phyloP scores from a whole-genome alignment of 352 stramenopile genomes.

The Pythium insidiosum region DNA sequence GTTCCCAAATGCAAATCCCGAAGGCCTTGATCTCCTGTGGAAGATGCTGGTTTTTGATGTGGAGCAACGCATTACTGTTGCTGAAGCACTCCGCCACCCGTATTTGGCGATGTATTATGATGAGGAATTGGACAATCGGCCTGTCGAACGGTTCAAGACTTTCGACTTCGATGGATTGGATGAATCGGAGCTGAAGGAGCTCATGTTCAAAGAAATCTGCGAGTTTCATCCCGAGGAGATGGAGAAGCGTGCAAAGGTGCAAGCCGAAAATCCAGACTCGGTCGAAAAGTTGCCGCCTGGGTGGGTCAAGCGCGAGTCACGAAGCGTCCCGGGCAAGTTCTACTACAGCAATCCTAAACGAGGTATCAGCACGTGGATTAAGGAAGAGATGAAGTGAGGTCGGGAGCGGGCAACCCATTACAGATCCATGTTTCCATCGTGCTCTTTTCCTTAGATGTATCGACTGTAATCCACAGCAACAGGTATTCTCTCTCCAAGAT shows the following conservation, averaged over 20 bases:
- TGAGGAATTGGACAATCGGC: constrained; percentile 51
- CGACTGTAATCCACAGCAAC: too few species aligned
- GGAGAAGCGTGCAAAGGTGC: constrained; percentile 78
- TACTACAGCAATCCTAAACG: constrained; percentile 89
- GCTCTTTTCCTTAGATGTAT: too few species aligned
- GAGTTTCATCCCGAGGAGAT: constrained; percentile 86
- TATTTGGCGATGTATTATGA: constrained; percentile 92
- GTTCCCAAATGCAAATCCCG: constrained; percentile 83
- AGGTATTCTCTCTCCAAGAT: too few species aligned
- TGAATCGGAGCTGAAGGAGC: constrained; percentile 78
- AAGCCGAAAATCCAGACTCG: constrained; percentile 57
- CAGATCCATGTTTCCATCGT: too few species aligned
- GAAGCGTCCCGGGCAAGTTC: constrained; percentile 80
- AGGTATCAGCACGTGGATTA: constrained; percentile 86
- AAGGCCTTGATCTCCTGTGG: constrained; percentile 77
- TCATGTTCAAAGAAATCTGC: constrained; percentile 90
- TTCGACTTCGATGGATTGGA: constrained; percentile 83
- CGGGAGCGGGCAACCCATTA: too few species aligned
- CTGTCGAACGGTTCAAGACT: constrained; percentile 75
- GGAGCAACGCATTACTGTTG: constrained; percentile 92
- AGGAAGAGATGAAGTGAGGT: constrained; percentile 74
- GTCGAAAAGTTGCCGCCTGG: constrained; percentile 70
- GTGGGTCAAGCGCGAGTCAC: constrained; percentile 83
- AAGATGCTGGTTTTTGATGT: constrained; percentile 92
- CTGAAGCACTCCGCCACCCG: constrained; percentile 93